Conservation (phyloP, 2,329 filamentous ascomycete species). For the Pseudohalonectria lignicola region DNA sequence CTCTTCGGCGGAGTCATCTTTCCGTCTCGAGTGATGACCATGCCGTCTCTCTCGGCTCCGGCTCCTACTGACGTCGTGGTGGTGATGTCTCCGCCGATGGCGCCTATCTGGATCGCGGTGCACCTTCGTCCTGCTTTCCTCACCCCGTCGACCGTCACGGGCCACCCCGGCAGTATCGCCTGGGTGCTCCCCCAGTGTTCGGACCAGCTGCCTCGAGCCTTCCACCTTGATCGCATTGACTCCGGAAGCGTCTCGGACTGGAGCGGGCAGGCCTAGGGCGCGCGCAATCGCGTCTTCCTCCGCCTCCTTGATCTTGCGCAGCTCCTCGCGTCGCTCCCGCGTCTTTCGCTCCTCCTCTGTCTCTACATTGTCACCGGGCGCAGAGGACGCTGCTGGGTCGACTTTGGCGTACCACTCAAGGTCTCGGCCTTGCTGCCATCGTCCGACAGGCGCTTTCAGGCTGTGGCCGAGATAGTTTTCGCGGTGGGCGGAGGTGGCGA, state of each 20-base stretch:
- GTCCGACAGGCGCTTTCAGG: conserved; percentile 81
- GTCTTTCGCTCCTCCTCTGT: conserved; percentile 47
- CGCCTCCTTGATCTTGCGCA: conserved; percentile 74
- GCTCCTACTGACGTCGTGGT: conserved; percentile 3
- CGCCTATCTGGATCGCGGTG: background rate
- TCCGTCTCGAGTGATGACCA: conserved; percentile 7
- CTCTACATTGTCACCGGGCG: conserved; percentile 31
- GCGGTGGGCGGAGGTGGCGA: conserved; percentile 75
- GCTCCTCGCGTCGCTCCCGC: conserved; percentile 62
- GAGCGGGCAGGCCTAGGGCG: conserved; percentile 63
- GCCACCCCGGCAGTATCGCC: background rate
- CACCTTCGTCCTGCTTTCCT: background rate
- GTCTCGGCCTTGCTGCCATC: conserved; percentile 74
- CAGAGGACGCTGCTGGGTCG: conserved; percentile 23
- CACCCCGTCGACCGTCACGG: background rate
- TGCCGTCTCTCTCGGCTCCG: conserved; percentile 10
- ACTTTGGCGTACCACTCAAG: conserved; percentile 54
- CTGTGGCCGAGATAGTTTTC: conserved; percentile 88
- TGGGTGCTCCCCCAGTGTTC: background rate
- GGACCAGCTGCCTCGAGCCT: background rate
- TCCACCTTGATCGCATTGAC: conserved; percentile 1
- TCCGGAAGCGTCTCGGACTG: background rate
- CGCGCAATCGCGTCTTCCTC: conserved; percentile 84
- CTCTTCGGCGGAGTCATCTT: background rate
- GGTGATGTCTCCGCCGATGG: background rate